Percentiles rank a stretch among this genome's conserved stretches.
phyloP scores from a whole-genome alignment of 495 filamentous ascomycete species.

The Penicillium nucicola region DNA sequence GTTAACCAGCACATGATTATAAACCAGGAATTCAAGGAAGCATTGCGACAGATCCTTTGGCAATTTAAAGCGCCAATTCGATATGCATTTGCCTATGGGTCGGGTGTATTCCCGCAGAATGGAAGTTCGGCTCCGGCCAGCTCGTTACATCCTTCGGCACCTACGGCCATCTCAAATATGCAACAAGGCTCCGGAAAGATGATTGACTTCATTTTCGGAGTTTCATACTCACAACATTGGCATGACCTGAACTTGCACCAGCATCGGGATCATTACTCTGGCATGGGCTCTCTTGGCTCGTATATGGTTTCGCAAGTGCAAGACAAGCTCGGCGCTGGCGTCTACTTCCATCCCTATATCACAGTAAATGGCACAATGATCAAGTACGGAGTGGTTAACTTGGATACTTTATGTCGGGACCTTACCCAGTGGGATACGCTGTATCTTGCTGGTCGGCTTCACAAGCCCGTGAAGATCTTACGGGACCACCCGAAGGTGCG shows the following conservation, averaged over 20 bases:
- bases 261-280: conserved; percentile 90
- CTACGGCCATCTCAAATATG: conserved; percentile 70
- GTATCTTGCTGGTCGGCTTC: conserved; percentile 89
- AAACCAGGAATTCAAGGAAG: conserved; percentile 91
- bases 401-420: conserved; percentile 82
- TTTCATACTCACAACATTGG: conserved; percentile 94
- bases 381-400: conserved; percentile 95
- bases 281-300: conserved; percentile 79
- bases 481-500: conserved; percentile 89
- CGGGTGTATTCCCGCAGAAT: conserved; percentile 88
- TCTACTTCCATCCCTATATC: conserved; percentile 96
- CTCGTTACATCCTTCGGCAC: conserved; percentile 70
- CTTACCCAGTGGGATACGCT: conserved; percentile 86
- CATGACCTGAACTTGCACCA: conserved; percentile 85
- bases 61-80: conserved; percentile 89
- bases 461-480: conserved; percentile 97
- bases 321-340: conserved; percentile 84
- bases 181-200: conserved; percentile 88
- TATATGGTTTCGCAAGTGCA: conserved; percentile 79
- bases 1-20: conserved; percentile 94
- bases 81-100: conserved; percentile 96
- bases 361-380: conserved; percentile 94
- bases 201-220: conserved; percentile 98
- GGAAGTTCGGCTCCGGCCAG: conserved; percentile 43
- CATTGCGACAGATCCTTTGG: conserved; percentile 83